phyloP scores from a whole-genome alignment of 768 basidiomycete genomes.

The Lactifluus echinatus region DNA sequence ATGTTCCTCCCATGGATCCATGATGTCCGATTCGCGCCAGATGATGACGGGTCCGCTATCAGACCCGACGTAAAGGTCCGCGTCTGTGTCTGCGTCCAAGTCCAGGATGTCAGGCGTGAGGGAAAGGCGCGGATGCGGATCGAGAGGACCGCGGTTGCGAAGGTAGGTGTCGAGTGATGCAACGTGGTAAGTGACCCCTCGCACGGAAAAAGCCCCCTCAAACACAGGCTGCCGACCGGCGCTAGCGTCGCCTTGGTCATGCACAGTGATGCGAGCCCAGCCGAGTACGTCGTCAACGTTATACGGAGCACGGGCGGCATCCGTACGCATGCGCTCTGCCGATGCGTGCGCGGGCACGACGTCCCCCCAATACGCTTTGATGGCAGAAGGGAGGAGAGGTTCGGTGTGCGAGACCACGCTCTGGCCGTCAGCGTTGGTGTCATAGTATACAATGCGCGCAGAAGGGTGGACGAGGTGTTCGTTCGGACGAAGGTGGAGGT shows the following conservation, averaged over 20 bases:
- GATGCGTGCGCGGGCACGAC: slow-evolving; percentile 55
- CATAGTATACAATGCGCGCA: slow-evolving; percentile 61
- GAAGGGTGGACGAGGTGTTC: slow-evolving; percentile 71
- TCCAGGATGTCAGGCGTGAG: not conserved
- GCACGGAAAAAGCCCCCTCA: slow-evolving; percentile 67
- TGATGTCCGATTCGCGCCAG: slow-evolving; percentile 66
- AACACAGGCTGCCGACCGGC: slow-evolving; percentile 46
- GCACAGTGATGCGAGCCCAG: slow-evolving; percentile 71
- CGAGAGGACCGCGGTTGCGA: slow-evolving; percentile 47
- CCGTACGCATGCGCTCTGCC: slow-evolving; percentile 48
- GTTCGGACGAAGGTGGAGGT: slow-evolving; percentile 72
- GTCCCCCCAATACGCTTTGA: slow-evolving; percentile 67
- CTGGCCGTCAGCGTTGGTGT: slow-evolving; percentile 41
- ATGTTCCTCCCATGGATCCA: slow-evolving; percentile 43
- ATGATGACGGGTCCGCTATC: slow-evolving; percentile 59
- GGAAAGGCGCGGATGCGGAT: slow-evolving; percentile 30
- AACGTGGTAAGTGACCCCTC: slow-evolving; percentile 63
- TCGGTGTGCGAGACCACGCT: slow-evolving; percentile 43
- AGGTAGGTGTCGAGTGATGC: slow-evolving; percentile 63
- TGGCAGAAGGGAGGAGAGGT: slow-evolving; percentile 53
- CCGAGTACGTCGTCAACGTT: slow-evolving; percentile 46
- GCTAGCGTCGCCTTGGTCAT: slow-evolving; percentile 46
- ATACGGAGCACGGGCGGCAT: slow-evolving; percentile 45
- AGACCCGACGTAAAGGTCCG: slow-evolving; percentile 32
- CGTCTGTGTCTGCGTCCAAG: slow-evolving; percentile 26